Evolutionary conservation across 139 green algal genomes (phyloP).

Genomic region (Microglena sp.): DNA sequence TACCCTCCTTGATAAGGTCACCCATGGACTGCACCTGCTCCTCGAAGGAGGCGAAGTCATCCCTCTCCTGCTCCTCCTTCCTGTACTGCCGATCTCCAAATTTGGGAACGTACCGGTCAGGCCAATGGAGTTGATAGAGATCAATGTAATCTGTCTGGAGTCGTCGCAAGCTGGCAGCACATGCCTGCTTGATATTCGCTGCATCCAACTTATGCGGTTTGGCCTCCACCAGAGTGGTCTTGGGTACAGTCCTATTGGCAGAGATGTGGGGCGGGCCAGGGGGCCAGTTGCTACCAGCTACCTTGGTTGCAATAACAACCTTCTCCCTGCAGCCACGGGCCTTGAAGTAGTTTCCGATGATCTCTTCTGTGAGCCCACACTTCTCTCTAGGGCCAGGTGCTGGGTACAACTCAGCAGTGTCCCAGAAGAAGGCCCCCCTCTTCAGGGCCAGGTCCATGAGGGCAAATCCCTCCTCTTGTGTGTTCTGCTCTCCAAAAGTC

Average conservation of each 20-base stretch:
- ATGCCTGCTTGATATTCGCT: slow-evolving; percentile 35
- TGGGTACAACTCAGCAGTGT: slow-evolving; percentile 55
- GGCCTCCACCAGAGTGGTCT: not conserved
- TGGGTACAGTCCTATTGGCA: not conserved
- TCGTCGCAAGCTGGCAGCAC: slow-evolving; percentile 39
- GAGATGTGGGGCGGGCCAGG: not conserved
- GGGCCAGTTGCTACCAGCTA: slow-evolving; percentile 14
- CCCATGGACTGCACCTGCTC: slow-evolving; percentile 36
- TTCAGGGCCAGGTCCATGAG: slow-evolving; percentile 42
- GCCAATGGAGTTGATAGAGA: slow-evolving; percentile 64
- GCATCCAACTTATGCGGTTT: slow-evolving; percentile 1
- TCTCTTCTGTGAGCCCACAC: slow-evolving; percentile 43
- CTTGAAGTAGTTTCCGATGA: slow-evolving; percentile 65
- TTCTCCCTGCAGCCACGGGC: slow-evolving; percentile 38
- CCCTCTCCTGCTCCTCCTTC: slow-evolving; percentile 30
- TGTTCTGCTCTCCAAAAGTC: slow-evolving; percentile 21
- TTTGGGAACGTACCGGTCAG: slow-evolving; percentile 26
- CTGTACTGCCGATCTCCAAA: slow-evolving; percentile 7
- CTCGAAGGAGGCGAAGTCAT: slow-evolving; percentile 28
- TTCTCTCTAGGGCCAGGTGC: not conserved
- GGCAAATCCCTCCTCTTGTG: slow-evolving; percentile 8
- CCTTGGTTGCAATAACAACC: slow-evolving; percentile 79
- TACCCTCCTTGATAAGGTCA: slow-evolving; percentile 61
- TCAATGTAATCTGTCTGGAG: slow-evolving; percentile 62
- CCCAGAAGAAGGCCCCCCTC: slow-evolving; percentile 52